Evolutionary conservation across 768 basidiomycete species (phyloP), one percentile per base, ranked within the genome.

Genomic region (Serendipita sp.): DNA sequence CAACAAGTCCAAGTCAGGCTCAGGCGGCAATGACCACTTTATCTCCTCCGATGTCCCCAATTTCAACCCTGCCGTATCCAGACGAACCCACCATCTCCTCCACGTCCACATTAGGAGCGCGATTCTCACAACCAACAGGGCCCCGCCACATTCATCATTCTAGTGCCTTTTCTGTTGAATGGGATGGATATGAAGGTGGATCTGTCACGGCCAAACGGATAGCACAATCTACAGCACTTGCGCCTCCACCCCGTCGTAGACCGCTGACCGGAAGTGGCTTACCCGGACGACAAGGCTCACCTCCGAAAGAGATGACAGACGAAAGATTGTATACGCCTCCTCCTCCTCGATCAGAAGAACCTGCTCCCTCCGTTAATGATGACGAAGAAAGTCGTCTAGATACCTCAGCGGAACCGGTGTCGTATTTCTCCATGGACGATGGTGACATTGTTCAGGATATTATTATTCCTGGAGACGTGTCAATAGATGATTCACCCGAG

Each of bases 171-270:
- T 60, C 56, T 10, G 16, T 10, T 4, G 56, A 60, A 23, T 60
- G 56, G 56, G 56, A 60, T 35, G 4, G 10, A 4, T n/a, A 30
- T n/a, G 56, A 60, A n/a, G 30, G 30, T 60, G 56, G 16, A 23
- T 34, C 56, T 10, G n/a, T 60, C 11, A 60, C 28, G 30, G 34
- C 56, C 16, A 60, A 60, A 30, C 56, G 56, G 34, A 60, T 32
- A n/a, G 35, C 16, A 10, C 56, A 32, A 32, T 23, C 35, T n/a
- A 60, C 47, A 38, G 73, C 70, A 10, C 70, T 73, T 64, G 74
- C 69, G 65, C 74, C 70, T 35, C 73, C 72, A 54, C 76, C 68
- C 1, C 74, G 69, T 62, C 70, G 70, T 51, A 70, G 70, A 58
- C 72, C 69, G 28, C 71, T 69, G 65, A 75, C 74, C 48, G 67